Conservation (phyloP, 2,329 filamentous ascomycete species). For the Ilyonectria sp. region DNA sequence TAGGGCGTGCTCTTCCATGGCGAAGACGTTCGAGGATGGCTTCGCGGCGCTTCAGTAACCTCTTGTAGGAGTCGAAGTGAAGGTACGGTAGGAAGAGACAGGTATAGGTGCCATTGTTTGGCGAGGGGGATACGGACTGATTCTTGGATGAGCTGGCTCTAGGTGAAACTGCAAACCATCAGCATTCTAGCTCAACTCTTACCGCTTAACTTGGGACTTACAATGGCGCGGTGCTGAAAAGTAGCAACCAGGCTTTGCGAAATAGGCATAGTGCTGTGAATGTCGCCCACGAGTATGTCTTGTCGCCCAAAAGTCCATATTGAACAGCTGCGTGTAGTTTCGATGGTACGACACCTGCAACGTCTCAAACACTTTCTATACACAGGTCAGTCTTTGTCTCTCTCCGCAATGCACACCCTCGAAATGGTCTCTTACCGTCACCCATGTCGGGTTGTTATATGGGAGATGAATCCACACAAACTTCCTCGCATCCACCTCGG, state of each 20-base stretch:
- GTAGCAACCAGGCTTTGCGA: conserved; percentile 64
- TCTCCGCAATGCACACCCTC: conserved; percentile 16
- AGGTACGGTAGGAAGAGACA: conserved; percentile 72
- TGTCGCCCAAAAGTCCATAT: conserved; percentile 64
- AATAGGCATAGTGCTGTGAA: conserved; percentile 65
- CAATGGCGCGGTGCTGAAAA: conserved; percentile 58
- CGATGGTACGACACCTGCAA: conserved; percentile 56
- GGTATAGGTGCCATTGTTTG: conserved; percentile 56
- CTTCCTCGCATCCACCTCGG: conserved; percentile 57
- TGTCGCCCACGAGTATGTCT: conserved; percentile 65
- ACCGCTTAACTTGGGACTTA: conserved; percentile 33
- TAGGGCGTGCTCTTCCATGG: conserved; percentile 70
- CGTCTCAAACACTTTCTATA: conserved; percentile 61
- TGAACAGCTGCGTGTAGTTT: conserved; percentile 59
- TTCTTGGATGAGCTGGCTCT: conserved; percentile 50
- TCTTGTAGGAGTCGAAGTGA: conserved; percentile 75
- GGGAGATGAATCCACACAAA: conserved; percentile 73
- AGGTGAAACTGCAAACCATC: conserved; percentile 52
- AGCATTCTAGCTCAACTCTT: background rate
- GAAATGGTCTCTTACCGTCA: conserved; percentile 60
- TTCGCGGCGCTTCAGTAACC: conserved; percentile 69
- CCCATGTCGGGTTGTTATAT: conserved; percentile 72
- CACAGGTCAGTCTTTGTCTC: conserved; percentile 21
- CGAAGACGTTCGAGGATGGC: conserved; percentile 66
- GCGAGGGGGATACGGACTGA: conserved; percentile 49